phyloP scores from a whole-genome alignment of 2,329 filamentous ascomycete genomes.

The Cercospora berteroae region DNA sequence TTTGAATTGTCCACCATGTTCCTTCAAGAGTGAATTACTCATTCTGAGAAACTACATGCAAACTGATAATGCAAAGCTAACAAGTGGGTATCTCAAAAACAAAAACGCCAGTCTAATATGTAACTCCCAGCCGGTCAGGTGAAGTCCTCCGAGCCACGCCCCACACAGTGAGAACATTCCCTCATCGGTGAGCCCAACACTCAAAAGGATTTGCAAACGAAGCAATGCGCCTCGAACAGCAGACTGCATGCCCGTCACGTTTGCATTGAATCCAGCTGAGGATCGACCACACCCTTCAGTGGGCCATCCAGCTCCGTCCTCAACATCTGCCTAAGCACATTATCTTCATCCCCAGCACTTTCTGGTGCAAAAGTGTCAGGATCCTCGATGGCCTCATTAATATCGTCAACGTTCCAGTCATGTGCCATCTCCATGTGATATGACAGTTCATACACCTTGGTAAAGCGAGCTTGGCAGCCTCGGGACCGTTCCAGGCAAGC shows the following conservation, averaged over 20 bases:
- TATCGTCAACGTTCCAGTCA: slow-evolving; percentile 40
- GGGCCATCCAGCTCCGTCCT: slow-evolving; percentile 1
- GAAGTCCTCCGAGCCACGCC: neutral
- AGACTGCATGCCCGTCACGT: neutral
- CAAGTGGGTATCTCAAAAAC: slow-evolving; percentile 10
- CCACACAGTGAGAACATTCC: neutral
- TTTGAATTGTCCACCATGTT: neutral
- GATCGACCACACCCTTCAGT: neutral
- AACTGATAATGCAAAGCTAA: slow-evolving; percentile 1
- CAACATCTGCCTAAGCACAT: slow-evolving; percentile 4
- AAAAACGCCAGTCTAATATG: slow-evolving; percentile 1
- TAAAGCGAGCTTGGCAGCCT: slow-evolving; percentile 56
- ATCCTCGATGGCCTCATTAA: slow-evolving; percentile 39
- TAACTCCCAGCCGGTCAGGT: neutral
- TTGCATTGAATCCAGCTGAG: slow-evolving; percentile 1
- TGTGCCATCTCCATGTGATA: slow-evolving; percentile 53
- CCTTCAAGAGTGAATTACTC: neutral
- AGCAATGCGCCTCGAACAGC: neutral
- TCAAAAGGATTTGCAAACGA: neutral
- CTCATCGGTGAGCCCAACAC: neutral
- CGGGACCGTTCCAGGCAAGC: slow-evolving; percentile 47
- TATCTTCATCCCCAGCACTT: neutral
- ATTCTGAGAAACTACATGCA: neutral
- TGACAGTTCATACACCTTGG: slow-evolving; percentile 57
- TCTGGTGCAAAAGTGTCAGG: slow-evolving; percentile 13